phyloP scores from a whole-genome alignment of 1,284 basidiomycete genomes.

The Leccinum fallax region DNA sequence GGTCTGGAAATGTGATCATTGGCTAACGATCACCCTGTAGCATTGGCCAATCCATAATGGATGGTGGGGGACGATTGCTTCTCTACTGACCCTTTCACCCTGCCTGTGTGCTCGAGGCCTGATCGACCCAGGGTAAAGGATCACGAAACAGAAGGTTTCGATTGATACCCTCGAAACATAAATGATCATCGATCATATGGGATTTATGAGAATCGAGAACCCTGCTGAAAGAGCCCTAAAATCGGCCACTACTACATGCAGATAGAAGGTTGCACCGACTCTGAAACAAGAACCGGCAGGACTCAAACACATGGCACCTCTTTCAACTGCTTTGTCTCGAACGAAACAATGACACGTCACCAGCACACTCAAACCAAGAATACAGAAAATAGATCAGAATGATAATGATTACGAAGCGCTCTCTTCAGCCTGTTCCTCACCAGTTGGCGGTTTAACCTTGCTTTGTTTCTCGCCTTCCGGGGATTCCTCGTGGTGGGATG shows the following conservation, averaged over 20 bases:
- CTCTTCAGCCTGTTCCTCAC: constrained; percentile 25
- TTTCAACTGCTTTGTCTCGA: background rate
- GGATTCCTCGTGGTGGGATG: constrained; percentile 15
- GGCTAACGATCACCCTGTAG: background rate
- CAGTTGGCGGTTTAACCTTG: constrained; percentile 18
- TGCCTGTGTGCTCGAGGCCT: background rate
- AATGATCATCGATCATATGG: background rate
- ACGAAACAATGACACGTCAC: constrained; percentile 1
- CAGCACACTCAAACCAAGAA: constrained; percentile 9
- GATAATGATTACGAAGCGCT: constrained; percentile 23
- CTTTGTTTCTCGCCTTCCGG: constrained; percentile 18
- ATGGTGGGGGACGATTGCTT: background rate
- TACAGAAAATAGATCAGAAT: constrained; percentile 9
- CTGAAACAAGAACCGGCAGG: background rate
- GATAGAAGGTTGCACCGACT: background rate
- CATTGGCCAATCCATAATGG: background rate
- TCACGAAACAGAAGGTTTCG: background rate
- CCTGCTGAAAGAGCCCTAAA: background rate
- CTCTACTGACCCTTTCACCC: background rate
- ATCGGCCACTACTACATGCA: background rate
- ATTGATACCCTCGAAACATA: background rate
- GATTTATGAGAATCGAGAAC: background rate
- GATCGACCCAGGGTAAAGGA: background rate
- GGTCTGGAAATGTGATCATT: background rate
- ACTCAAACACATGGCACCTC: background rate